phyloP scores from a whole-genome alignment of 306 rosid genomes.

The Parietaria judaica region DNA sequence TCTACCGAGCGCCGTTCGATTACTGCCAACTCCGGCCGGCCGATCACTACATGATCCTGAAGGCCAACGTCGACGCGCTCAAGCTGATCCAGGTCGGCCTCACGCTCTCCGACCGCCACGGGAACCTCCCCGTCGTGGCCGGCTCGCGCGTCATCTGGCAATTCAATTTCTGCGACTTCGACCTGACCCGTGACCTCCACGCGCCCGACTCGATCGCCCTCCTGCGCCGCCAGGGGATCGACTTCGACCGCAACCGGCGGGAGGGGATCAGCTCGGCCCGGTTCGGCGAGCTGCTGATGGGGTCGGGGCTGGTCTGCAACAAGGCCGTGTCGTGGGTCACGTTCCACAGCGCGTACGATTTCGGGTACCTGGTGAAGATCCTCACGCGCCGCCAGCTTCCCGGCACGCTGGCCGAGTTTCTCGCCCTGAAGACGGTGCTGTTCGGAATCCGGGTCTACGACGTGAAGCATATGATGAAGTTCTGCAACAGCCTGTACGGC shows the following conservation, averaged over 20 bases:
- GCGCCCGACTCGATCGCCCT: slow-evolving; percentile 52
- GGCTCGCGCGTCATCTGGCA: slow-evolving; percentile 52
- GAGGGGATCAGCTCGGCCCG: slow-evolving; percentile 34
- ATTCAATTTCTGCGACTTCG: slow-evolving; percentile 64
- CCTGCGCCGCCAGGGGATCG: slow-evolving; percentile 57
- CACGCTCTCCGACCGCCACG: slow-evolving; percentile 54
- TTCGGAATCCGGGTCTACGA: slow-evolving; percentile 61
- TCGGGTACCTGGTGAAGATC: slow-evolving; percentile 59
- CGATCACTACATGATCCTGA: slow-evolving; percentile 47
- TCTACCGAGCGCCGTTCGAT: slow-evolving; percentile 24
- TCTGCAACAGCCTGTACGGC: slow-evolving; percentile 45
- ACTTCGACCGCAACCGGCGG: slow-evolving; percentile 36
- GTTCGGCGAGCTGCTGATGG: slow-evolving; percentile 51
- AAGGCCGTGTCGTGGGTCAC: slow-evolving; percentile 59
- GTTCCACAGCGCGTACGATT: slow-evolving; percentile 68
- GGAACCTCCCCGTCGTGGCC: slow-evolving; percentile 60
- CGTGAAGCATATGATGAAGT: slow-evolving; percentile 61
- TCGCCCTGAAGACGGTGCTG: slow-evolving; percentile 23
- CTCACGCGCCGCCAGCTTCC: slow-evolving; percentile 39
- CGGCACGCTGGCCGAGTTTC: slow-evolving; percentile 29
- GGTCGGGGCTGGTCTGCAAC: slow-evolving; percentile 53
- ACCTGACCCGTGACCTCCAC: slow-evolving; percentile 38
- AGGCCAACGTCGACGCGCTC: slow-evolving; percentile 69
- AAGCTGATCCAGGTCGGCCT: slow-evolving; percentile 70
- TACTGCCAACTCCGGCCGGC: slow-evolving; percentile 31